Base-by-base conservation (phyloP, 2,329 filamentous ascomycete species). In the Cercospora beticola region DNA sequence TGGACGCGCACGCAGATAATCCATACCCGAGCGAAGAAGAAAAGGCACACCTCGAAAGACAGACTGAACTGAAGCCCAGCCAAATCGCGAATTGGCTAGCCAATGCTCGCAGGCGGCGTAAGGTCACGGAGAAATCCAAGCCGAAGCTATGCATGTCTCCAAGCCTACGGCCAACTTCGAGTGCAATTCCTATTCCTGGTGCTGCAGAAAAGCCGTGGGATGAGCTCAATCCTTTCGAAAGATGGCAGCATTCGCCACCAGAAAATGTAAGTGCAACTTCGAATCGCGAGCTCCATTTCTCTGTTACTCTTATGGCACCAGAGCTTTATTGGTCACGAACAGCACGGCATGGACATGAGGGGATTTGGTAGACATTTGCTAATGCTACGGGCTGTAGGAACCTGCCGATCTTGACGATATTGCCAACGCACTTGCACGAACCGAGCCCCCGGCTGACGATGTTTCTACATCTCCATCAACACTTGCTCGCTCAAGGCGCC, bases 61-160 rank as follows among this genome's bases (percentile, higher is more conserved):
- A 91, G 74, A 97, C 93, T 0, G 92, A 93, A 7, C 84, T 97
- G 49, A 93, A 88, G 78, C 88, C 92, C 75, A 90, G 86, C 14
- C 94, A 97, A 76, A 94, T 97, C 74, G 90, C 90, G 10, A 97
- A 96, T 78, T 97, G 93, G 93, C 87, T 97, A 58, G 93, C 93
- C 68, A 97, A 97, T 79, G 93, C 93, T 67, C 89, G 93, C 54
- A 88, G 93, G 66, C 87, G 93, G 70, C 90, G 92, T 74, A 97
- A 97, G 82, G 88, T 91, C 65, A 87, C 89, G 59, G 72, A 72
- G 26, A 73, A 70, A 61, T 31, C 88, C 86, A 18, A 67, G 23
- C 74, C 76, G 3, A 75, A 74, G 54, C 40, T 75, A 4, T 68
- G 72, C 65, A 70, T 71, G 62, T 94, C 92, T 4, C 91, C 92